These are phyloP conservation scores for Hylodesmum podocarpum DNA, from an alignment of 306 rosid genomes.

Conservation along the genomic window DNA sequence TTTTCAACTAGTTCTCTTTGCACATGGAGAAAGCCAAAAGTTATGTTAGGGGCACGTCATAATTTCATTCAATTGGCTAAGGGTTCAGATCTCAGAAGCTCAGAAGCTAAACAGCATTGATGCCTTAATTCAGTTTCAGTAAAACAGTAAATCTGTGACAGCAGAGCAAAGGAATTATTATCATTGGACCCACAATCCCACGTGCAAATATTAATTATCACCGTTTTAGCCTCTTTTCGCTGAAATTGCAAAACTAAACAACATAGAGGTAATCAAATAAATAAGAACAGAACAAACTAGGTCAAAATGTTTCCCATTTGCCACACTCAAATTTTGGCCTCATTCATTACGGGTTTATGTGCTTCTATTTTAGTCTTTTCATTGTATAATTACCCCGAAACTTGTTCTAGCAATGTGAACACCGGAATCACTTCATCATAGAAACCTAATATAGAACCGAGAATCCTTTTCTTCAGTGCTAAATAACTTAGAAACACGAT, in stretches of 20 bases:
- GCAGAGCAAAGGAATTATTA: neutral
- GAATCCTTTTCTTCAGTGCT: neutral
- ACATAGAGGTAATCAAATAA: neutral
- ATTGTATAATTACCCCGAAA: neutral
- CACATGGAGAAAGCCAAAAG: neutral
- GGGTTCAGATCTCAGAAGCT: neutral
- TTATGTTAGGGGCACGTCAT: slow-evolving; percentile 24
- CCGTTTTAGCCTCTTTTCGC: neutral
- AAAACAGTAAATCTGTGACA: slow-evolving; percentile 12
- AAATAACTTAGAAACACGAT: neutral
- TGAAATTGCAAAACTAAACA: neutral
- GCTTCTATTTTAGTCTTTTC: neutral
- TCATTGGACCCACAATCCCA: slow-evolving; percentile 7
- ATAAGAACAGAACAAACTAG: neutral
- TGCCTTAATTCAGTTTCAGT: neutral
- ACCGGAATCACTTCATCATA: neutral
- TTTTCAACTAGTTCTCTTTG: neutral
- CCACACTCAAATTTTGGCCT: neutral
- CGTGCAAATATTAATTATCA: neutral
- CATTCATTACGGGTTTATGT: neutral
- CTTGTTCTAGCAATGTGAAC: neutral
- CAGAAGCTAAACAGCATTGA: slow-evolving; percentile 2
- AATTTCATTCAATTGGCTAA: neutral
- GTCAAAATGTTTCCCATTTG: neutral
- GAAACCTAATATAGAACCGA: neutral